Conservation (phyloP, 768 basidiomycete species). For the Naganishia vishniacii region DNA sequence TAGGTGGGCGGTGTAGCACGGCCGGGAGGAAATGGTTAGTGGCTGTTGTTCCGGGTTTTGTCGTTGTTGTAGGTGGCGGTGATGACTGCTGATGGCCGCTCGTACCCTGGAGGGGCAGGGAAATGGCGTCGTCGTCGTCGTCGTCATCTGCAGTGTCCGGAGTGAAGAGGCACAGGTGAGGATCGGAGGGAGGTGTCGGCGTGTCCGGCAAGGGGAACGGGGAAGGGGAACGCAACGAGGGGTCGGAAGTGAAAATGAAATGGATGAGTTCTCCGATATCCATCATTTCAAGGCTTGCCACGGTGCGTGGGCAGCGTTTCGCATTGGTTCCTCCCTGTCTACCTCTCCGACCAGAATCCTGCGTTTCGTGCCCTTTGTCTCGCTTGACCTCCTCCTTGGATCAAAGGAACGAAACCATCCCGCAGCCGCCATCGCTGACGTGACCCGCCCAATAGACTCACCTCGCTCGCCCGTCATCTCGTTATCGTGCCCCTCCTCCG, state of each 20-base stretch:
- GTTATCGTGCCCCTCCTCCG: too few species aligned
- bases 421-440: too few species aligned
- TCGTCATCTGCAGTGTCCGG: too few species aligned
- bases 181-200: background rate
- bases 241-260: slow-evolving; percentile 1
- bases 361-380: background rate
- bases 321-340: background rate
- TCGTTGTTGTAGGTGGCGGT: background rate
- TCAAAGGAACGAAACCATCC: too few species aligned
- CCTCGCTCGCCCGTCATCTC: too few species aligned
- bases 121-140: too few species aligned
- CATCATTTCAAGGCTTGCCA: background rate
- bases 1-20: slow-evolving; percentile 34
- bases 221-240: background rate
- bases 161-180: background rate
- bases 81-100: too few species aligned
- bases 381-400: background rate
- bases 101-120: too few species aligned
- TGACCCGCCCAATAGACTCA: too few species aligned
- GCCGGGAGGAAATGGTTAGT: slow-evolving; percentile 7
- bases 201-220: background rate
- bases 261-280: slow-evolving; percentile 12
- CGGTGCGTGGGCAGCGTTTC: too few species aligned
- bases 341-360: background rate
- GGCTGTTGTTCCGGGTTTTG: background rate